Percentiles rank a stretch among this genome's conserved stretches.
These are phyloP conservation scores for Aureobasidium uvarum DNA, from an alignment of 2,329 filamentous ascomycete species.

Conservation along the genomic window DNA sequence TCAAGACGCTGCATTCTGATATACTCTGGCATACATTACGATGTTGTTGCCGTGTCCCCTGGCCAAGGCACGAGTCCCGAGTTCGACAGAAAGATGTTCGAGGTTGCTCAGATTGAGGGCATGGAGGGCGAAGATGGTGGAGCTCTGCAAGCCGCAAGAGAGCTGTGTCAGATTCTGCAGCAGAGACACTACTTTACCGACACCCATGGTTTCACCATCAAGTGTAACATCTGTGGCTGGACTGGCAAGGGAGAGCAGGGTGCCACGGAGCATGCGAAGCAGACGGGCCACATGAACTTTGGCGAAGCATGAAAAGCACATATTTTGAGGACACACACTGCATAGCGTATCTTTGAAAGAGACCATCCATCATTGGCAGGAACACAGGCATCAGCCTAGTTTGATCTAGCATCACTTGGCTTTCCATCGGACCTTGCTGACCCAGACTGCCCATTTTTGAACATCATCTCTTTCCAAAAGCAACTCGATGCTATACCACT, in stretches of 20 bases:
- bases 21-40: conserved; percentile 92
- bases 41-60: conserved; percentile 75
- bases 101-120: conserved; percentile 42
- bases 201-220: conserved; percentile 73
- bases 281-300: conserved; percentile 61
- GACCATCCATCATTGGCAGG: neutral
- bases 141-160: conserved; percentile 57
- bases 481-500: conserved; percentile 70
- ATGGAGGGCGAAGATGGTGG: conserved; percentile 50
- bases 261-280: conserved; percentile 60
- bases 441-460: conserved; percentile 68
- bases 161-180: conserved; percentile 59
- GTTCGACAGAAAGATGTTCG: conserved; percentile 75
- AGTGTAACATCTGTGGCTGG: conserved; percentile 71
- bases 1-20: conserved; percentile 72
- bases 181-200: conserved; percentile 84
- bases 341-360: neutral
- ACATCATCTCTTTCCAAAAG: conserved; percentile 71
- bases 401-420: neutral
- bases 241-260: conserved; percentile 65
- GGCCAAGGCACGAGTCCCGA: conserved; percentile 64
- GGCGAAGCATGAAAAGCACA: conserved; percentile 41
- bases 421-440: conserved; percentile 73
- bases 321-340: neutral
- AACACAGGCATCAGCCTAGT: neutral